phyloP scores from a whole-genome alignment of 2,329 filamentous ascomycete genomes.

The Ophiostoma perfectum region DNA sequence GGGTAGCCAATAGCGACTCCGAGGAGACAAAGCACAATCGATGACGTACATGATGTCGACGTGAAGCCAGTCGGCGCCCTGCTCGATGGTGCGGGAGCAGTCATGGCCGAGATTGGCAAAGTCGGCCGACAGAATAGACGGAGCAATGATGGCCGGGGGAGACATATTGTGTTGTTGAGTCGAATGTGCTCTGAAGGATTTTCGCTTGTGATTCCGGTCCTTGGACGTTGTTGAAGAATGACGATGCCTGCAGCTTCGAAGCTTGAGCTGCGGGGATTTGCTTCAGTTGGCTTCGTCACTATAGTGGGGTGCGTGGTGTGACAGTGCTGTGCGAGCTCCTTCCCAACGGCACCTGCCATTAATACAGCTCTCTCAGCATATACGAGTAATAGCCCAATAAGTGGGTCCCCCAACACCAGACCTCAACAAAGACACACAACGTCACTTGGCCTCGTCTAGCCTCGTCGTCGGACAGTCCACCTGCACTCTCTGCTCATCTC shows the following conservation, averaged over 20 bases:
- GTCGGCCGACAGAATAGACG: conserved; percentile 96
- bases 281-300: neutral
- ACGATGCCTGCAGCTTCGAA: neutral
- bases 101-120: conserved; percentile 83
- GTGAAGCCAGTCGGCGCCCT: conserved; percentile 89
- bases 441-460: neutral
- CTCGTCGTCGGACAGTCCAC: neutral
- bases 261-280: conserved; percentile 8
- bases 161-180: conserved; percentile 53
- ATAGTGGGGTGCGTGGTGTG: conserved; percentile 10
- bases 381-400: neutral
- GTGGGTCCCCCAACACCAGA: neutral
- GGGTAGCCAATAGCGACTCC: neutral
- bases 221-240: neutral
- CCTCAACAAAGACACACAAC: conserved; percentile 8
- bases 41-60: conserved; percentile 73
- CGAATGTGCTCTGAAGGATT: neutral
- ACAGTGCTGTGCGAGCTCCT: neutral
- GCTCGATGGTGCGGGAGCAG: conserved; percentile 77
- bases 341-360: conserved; percentile 1
- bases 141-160: conserved; percentile 88
- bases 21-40: neutral
- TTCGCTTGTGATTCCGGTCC: neutral
- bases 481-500: neutral
- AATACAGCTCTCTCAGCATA: neutral